Conservation (phyloP, 2,329 filamentous ascomycete genomes). For the Penicillium palitans region DNA sequence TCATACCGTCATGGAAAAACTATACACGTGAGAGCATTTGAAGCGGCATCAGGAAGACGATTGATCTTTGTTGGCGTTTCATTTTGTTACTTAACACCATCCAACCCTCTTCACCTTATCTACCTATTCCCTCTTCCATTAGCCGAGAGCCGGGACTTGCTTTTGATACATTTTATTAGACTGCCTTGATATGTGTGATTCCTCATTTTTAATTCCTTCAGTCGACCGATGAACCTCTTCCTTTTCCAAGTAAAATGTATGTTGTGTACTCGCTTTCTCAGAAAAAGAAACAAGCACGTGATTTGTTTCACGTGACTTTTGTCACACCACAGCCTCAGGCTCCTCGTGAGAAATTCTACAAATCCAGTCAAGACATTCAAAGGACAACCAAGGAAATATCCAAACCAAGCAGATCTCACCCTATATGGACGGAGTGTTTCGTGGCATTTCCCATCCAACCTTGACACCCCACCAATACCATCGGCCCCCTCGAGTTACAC, state of each 20-base stretch:
- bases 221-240: neutral
- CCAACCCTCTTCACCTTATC: constrained; percentile 15
- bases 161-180: constrained; percentile 28
- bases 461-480: neutral
- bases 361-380: neutral
- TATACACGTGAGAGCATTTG: constrained; percentile 30
- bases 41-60: constrained; percentile 36
- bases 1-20: constrained; percentile 25
- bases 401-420: neutral
- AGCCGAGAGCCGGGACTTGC: constrained; percentile 19
- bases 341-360: neutral
- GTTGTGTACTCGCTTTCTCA: neutral
- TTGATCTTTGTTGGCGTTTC: constrained; percentile 35
- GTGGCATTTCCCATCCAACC: neutral
- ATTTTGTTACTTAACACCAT: constrained; percentile 28
- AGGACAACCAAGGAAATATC: neutral
- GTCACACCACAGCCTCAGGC: neutral
- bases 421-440: neutral
- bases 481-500: neutral
- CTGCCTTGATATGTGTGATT: constrained; percentile 18
- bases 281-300: neutral
- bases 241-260: neutral
- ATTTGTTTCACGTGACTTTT: neutral
- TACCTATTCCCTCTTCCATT: constrained; percentile 7
- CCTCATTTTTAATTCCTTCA: constrained; percentile 14